phyloP scores from a whole-genome alignment of 495 filamentous ascomycete species.

The Platismatia glauca region DNA sequence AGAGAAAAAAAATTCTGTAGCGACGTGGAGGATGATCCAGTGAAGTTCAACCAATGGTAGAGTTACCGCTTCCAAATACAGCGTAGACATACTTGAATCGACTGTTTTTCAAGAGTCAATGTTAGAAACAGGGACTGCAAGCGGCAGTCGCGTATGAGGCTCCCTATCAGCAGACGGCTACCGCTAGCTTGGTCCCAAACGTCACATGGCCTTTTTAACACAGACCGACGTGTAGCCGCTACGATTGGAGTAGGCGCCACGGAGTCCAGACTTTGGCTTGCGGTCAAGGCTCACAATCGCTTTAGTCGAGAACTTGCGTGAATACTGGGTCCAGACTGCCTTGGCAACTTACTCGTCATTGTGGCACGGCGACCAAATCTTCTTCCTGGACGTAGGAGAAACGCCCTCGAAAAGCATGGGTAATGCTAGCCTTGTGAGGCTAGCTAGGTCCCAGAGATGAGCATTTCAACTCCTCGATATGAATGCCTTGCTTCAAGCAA shows the following conservation, averaged over 20 bases:
- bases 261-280: not conserved
- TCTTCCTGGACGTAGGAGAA: not conserved
- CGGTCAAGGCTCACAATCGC: not conserved
- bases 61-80: not conserved
- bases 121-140: not conserved
- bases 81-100: not conserved
- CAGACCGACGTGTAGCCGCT: not conserved
- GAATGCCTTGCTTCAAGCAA: constrained; percentile 21
- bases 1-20: not conserved
- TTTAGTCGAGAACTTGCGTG: not conserved
- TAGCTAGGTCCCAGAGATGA: too few species aligned
- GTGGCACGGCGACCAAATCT: not conserved
- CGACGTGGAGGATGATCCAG: not conserved
- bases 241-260: not conserved
- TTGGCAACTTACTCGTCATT: not conserved
- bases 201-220: not conserved
- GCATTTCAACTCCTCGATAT: too few species aligned
- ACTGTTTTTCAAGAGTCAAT: not conserved
- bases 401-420: not conserved
- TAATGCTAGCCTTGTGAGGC: not conserved
- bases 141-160: not conserved
- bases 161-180: not conserved
- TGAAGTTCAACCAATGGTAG: not conserved
- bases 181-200: not conserved
- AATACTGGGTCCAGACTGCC: not conserved